Evolutionary conservation across 192 early-diverging fungal species (phyloP), one percentile per base, ranked within the genome.

Genomic region (Backusella macrospora): DNA sequence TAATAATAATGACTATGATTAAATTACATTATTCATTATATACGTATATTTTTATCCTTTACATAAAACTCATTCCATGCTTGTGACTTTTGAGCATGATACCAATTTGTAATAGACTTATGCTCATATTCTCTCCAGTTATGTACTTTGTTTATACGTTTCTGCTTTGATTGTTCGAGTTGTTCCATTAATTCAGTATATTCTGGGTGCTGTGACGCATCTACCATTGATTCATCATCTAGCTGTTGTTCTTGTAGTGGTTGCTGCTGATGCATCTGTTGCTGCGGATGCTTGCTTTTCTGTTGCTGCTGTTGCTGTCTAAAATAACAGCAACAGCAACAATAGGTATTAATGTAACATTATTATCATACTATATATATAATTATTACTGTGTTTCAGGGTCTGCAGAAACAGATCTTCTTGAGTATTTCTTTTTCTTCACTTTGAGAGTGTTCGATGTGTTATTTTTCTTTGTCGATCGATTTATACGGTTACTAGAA

Each of bases 61-160:
- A 72, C 71, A 55, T 63, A 43, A 29, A 62, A 72, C 21, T 72
- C 71, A 45, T 63, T 40, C 71, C 55, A 44, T 38, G 71, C 71
- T 46, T 72, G 71, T 29, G 40, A 23, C 21, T 62, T 72, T 18
- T 72, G 71, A 62, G 71, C 71, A 42, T 18, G 8, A 43, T 44
- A 72, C 59, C 71, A 72, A 16, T 63, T 40, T 16, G 18, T 15
- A 43, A 72, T 55, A 8, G 52, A 42, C n/a, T 45, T 46, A 29
- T 40, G 49, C 26, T 72, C 52, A 44, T 21, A 42, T 5, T 63
- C 34, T 43, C 59, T 72, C 71, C 40, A 62, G 39, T 62, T 52
- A 9, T 62, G 13, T 12, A 55, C 55, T 62, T 55, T 40, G 14
- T 44, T 12, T 26, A 72, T 37, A 37, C 59, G 49, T 8, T 72